phyloP scores from a whole-genome alignment of 2,329 filamentous ascomycete species.

The Neurospora sp. region DNA sequence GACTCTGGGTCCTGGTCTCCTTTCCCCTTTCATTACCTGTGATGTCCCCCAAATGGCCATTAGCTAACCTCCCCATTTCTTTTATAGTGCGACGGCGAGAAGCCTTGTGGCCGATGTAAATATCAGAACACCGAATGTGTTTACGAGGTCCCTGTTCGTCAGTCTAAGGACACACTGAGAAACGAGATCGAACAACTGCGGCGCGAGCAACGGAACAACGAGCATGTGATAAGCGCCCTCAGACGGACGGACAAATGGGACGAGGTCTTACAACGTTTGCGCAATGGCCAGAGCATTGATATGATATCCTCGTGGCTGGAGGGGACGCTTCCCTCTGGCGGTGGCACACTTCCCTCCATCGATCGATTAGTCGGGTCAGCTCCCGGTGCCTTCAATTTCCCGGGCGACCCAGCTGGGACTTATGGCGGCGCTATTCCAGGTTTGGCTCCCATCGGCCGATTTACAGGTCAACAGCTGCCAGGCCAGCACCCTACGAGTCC shows the following conservation, averaged over 20 bases:
- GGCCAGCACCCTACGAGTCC: slow-evolving; percentile 24
- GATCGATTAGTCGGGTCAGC: slow-evolving; percentile 21
- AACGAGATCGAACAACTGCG: slow-evolving; percentile 49
- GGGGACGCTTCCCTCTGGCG: slow-evolving; percentile 21
- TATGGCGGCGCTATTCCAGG: slow-evolving; percentile 24
- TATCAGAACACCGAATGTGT: slow-evolving; percentile 46
- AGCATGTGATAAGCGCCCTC: slow-evolving; percentile 47
- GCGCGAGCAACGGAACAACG: slow-evolving; percentile 42
- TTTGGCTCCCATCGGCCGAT: slow-evolving; percentile 23
- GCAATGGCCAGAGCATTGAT: slow-evolving; percentile 44
- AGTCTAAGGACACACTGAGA: slow-evolving; percentile 53
- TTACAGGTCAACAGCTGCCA: slow-evolving; percentile 5
- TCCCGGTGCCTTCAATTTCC: slow-evolving; percentile 21
- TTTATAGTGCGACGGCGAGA: slow-evolving; percentile 47
- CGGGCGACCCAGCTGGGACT: slow-evolving; percentile 18
- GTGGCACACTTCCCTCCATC: slow-evolving; percentile 22
- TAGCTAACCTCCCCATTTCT: background rate
- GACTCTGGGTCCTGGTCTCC: background rate
- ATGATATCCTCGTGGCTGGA: slow-evolving; percentile 46
- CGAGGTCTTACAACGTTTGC: slow-evolving; percentile 43
- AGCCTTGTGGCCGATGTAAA: slow-evolving; percentile 46
- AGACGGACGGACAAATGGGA: slow-evolving; percentile 40
- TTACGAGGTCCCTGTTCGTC: slow-evolving; percentile 53
- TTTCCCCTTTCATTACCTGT: background rate
- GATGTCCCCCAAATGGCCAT: background rate